Conservation (phyloP, 805 yeast genomes). For the Ogataea chonburiensis region DNA sequence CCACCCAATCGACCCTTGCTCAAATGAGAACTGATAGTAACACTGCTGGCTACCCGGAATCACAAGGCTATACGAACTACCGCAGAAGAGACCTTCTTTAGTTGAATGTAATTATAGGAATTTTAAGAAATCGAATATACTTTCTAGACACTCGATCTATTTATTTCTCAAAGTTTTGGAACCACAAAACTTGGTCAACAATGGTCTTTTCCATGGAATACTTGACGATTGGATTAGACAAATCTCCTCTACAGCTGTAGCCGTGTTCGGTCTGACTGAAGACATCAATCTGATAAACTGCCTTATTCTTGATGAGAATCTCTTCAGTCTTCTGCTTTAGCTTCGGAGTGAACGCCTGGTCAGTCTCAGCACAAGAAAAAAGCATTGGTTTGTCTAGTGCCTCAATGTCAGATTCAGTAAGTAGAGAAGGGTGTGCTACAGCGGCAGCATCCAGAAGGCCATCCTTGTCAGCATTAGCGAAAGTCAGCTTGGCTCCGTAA, state of each 20-base stretch:
- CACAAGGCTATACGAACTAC: slow-evolving; percentile 12
- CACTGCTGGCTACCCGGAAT: slow-evolving; percentile 1
- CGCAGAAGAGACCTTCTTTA: slow-evolving; percentile 20
- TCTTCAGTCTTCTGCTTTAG: slow-evolving; percentile 61
- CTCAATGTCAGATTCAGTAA: slow-evolving; percentile 57
- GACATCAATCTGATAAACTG: slow-evolving; percentile 57
- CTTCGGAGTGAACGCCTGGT: slow-evolving; percentile 60
- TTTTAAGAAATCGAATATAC: neutral
- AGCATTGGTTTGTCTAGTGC: slow-evolving; percentile 58
- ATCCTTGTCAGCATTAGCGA: slow-evolving; percentile 47
- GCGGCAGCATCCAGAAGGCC: slow-evolving; percentile 56
- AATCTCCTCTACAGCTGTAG: slow-evolving; percentile 76
- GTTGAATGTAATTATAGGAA: slow-evolving; percentile 5
- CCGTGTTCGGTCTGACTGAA: slow-evolving; percentile 74
- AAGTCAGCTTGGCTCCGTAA: slow-evolving; percentile 73
- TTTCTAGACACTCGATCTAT: neutral
- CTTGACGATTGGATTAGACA: slow-evolving; percentile 46
- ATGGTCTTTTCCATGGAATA: slow-evolving; percentile 71
- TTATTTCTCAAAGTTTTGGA: slow-evolving; percentile 24
- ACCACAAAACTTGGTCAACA: slow-evolving; percentile 42
- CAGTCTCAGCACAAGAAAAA: slow-evolving; percentile 75
- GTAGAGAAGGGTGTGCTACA: slow-evolving; percentile 78
- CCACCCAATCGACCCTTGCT: slow-evolving; percentile 11
- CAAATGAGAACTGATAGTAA: slow-evolving; percentile 11
- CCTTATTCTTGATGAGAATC: slow-evolving; percentile 45